Evolutionary conservation across 306 rosid genomes (phyloP), one percentile per base, ranked within the genome.

Genomic region (Sphenostylis stenocarpa): DNA sequence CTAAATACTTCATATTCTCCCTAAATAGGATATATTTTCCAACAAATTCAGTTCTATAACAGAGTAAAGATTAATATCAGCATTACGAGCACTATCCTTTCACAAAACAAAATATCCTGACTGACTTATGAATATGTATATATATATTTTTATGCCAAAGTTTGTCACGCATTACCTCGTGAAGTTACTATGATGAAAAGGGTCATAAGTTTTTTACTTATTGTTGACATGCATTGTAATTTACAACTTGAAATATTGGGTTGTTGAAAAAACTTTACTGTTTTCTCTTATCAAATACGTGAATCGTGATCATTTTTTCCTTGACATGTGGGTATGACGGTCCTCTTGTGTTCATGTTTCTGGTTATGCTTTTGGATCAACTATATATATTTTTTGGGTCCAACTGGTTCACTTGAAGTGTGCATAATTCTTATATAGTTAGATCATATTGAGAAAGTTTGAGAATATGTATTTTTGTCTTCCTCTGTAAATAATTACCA

Each of bases 11-110:
- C 0, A 61, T 31, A 61, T 31, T 61, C 67, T 31, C 2, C 13
- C 21, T 6, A 15, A n/a, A 31, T 29, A 7, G 43, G 23, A 29
- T 6, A 16, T 61, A 31, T 4, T 15, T 61, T 61, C 2, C 43
- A 16, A 7, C 7, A 21, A 21, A 49, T 17, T 49, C 4, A 47
- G 12, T 71, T 70, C 48, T 43, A 26, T 70, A 63, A 44, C 62
- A 5, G 6, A 43, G 66, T 13, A 58, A 31, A 70, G 48, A 31
- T 16, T 13, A 39, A 17, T 16, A 31, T 20, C 57, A 41, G 16
- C 78, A 52, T 63, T 39, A 34, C 41, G 70, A 64, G 56, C 64
- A 39, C 45, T 43, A 23, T 80, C 48, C 6, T 77, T 56, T 64
- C 65, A 15, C 7, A 0, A 21, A 23, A 16, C 4, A 29, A 29